Base-by-base conservation (phyloP, 371 early-diverging fungal species). In the Circinella minor region DNA sequence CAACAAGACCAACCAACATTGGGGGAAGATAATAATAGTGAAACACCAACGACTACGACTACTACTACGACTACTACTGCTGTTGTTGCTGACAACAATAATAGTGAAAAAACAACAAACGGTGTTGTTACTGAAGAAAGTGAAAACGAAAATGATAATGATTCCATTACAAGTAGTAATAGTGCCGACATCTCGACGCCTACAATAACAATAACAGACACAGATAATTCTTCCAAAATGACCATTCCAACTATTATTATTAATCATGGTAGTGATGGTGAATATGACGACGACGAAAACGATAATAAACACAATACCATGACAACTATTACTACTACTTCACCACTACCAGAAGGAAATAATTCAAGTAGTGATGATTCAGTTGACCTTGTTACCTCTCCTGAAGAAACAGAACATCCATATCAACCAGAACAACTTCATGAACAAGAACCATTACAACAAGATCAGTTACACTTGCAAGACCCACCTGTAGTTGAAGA, bases 221-320 rank as follows among this genome's bases (percentile, higher is more conserved):
- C 27, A 27, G 27, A 27, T 27, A 27, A 27, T 27, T 27, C 27
- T 27, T 27, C 27, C 27, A 55, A 55, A 55, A 64, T 64, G 47
- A 1, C 51, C 15, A 64, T 64, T 64, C 64, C 64, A n/a, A 64
- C 64, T n/a, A 64, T 64, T 64, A 49, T 64, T 17, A 64, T 64
- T 36, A 47, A 64, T 36, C 38, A 64, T 27, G 48, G 64, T 27
- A 27, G 27, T 27, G 27, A 27, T 27, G 27, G 27, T 27, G 27
- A 27, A 27, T 27, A 27, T 15, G 64, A 64, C 34, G 64, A 47
- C 48, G 51, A 46, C 10, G 64, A n/a, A 17, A 36, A 36, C 10
- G 20, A 20, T 55, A 15, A 55, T 20, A 18, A 10, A 1, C 55
- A 55, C 7, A 10, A 10, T 8, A 8, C 20, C 55, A 55, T 55